Conservation (phyloP, 257 asterid genomes). For the Salvia rosmarinus region DNA sequence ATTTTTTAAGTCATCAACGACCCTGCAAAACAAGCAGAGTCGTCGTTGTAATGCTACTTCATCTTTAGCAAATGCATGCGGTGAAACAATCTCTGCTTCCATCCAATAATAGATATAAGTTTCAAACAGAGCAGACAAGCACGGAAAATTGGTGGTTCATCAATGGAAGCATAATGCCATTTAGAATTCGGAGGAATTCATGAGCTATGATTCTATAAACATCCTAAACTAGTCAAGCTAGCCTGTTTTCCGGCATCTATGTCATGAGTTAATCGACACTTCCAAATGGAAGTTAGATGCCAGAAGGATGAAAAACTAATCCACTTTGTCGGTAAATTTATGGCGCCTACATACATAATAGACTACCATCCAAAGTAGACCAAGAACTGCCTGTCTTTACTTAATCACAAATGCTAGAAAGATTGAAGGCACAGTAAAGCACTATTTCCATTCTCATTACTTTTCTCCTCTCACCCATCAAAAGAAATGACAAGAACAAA, state of each 20-base stretch:
- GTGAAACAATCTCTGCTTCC: not conserved
- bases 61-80: not conserved
- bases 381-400: no score
- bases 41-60: not conserved
- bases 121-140: not conserved
- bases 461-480: not conserved
- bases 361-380: no score
- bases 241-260: not conserved
- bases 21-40: slow-evolving; percentile 31
- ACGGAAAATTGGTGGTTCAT: not conserved
- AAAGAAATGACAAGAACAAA: not conserved
- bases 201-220: slow-evolving; percentile 1
- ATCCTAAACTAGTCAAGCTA: not conserved
- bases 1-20: not conserved
- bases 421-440: not conserved
- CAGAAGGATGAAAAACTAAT: no score
- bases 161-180: not conserved
- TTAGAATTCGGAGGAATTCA: not conserved
- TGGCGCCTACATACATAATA: not conserved
- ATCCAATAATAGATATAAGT: not conserved
- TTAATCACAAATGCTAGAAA: no score
- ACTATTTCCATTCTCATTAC: not conserved
- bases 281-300: no score
- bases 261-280: not conserved
- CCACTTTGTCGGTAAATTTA: no score